A percentile compares a stretch with the other conserved stretches of the same genome.
phyloP scores from a whole-genome alignment of 2,329 filamentous ascomycete genomes.

The Furcasterigmium furcatum region DNA sequence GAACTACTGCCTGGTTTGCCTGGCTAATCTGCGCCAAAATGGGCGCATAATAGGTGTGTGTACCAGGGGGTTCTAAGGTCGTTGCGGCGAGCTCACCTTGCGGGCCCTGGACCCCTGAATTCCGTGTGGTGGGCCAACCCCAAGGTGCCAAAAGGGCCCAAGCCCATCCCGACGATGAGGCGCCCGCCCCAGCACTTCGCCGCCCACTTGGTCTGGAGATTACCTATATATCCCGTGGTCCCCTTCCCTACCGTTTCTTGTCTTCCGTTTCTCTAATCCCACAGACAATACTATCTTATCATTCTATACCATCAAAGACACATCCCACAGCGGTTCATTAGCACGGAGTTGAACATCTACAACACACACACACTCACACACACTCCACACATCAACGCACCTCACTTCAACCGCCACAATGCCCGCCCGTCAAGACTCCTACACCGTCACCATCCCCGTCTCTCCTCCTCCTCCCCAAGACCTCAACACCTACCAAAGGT shows the following conservation, averaged over 20 bases:
- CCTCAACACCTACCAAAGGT: conserved; percentile 54
- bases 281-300: no score
- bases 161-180: not conserved
- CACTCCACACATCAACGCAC: not conserved
- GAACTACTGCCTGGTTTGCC: not conserved
- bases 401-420: conserved; percentile 20
- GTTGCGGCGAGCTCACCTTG: no score
- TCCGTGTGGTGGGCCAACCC: not conserved
- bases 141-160: not conserved
- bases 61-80: no score
- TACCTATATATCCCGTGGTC: conserved; percentile 11
- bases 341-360: no score
- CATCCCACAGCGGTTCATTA: no score
- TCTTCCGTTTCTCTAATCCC: conserved; percentile 8
- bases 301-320: no score
- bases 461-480: conserved; percentile 39
- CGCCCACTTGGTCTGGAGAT: not conserved
- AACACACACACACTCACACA: not conserved
- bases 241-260: conserved; percentile 10
- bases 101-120: not conserved
- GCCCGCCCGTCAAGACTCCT: conserved; percentile 26
- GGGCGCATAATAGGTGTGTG: no score
- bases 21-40: not conserved
- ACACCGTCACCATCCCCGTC: conserved; percentile 23
- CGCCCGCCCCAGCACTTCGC: not conserved